A percentile compares a stretch with the other conserved stretches of the same genome.
Evolutionary conservation across 306 rosid genomes (phyloP).

Genomic region (Fragaria ananassa): DNA sequence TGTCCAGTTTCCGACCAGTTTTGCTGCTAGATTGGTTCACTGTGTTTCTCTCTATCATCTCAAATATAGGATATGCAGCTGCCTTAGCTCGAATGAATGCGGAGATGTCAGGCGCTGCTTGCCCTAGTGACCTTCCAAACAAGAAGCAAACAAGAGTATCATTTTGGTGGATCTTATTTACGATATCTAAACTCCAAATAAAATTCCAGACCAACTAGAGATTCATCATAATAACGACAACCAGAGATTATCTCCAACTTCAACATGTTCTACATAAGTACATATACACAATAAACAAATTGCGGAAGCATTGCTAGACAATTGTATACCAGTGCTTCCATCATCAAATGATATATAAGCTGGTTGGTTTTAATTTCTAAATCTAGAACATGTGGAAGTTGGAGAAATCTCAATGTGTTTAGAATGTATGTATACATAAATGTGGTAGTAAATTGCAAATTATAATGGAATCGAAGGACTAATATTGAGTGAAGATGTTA

Average conservation of each 20-base stretch:
- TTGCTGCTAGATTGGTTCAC: constrained; percentile 50
- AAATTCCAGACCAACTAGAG: not conserved
- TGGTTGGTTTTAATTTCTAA: too few species aligned
- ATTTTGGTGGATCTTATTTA: not conserved
- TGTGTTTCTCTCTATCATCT: constrained; percentile 90
- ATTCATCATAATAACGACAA: not conserved
- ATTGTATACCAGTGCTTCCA: too few species aligned
- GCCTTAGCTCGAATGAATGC: constrained; percentile 85
- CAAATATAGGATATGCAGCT: constrained; percentile 90
- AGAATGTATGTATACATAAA: not conserved
- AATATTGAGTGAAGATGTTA: not conserved
- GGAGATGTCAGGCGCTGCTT: constrained; percentile 86
- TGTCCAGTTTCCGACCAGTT: constrained; percentile 50
- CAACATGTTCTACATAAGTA: not conserved
- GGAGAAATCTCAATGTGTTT: not conserved
- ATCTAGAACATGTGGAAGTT: too few species aligned
- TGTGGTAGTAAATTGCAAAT: not conserved
- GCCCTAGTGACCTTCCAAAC: constrained; percentile 78
- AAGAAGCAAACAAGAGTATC: constrained; percentile 9
- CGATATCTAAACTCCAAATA: not conserved
- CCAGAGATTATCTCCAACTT: not conserved
- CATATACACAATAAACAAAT: not conserved
- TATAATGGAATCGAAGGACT: not conserved
- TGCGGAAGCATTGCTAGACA: not conserved
- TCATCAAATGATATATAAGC: too few species aligned